Evolutionary conservation across 2,329 filamentous ascomycete genomes (phyloP).

Genomic region (Pseudodiploospora longispora): DNA sequence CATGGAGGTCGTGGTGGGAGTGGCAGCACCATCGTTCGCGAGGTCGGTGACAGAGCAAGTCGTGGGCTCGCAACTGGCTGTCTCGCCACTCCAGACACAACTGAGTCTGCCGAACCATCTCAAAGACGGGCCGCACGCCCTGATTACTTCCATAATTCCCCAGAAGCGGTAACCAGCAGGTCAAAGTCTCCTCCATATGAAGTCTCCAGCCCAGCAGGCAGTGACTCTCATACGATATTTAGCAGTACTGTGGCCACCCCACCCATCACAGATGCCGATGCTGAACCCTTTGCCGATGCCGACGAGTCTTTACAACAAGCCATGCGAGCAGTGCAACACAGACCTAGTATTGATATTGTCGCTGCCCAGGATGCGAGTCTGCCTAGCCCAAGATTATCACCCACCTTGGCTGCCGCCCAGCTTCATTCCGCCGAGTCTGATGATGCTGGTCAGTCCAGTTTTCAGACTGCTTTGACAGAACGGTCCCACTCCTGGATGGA

Average conservation of each 20-base stretch:
- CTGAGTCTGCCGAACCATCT: slow-evolving; percentile 32
- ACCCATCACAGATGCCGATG: slow-evolving; percentile 64
- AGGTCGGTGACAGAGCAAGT: slow-evolving; percentile 15
- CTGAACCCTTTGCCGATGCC: slow-evolving; percentile 48
- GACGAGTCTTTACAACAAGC: slow-evolving; percentile 42
- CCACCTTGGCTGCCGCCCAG: slow-evolving; percentile 69
- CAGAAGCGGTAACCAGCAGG: slow-evolving; percentile 33
- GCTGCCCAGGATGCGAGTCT: slow-evolving; percentile 82
- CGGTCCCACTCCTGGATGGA: slow-evolving; percentile 25
- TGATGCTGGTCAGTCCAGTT: slow-evolving; percentile 27
- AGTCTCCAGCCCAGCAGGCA: slow-evolving; percentile 43
- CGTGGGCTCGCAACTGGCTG: slow-evolving; percentile 22
- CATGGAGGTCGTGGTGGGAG: slow-evolving; percentile 13
- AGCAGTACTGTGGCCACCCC: slow-evolving; percentile 62
- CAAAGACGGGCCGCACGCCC: slow-evolving; percentile 33
- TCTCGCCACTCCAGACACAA: slow-evolving; percentile 51
- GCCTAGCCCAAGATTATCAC: slow-evolving; percentile 89
- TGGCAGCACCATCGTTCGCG: slow-evolving; percentile 9
- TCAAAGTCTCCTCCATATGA: slow-evolving; percentile 32
- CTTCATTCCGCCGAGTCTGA: slow-evolving; percentile 38
- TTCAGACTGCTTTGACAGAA: slow-evolving; percentile 23
- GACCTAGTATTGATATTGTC: slow-evolving; percentile 57
- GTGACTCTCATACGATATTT: slow-evolving; percentile 52
- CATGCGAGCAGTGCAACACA: slow-evolving; percentile 37
- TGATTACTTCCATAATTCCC: slow-evolving; percentile 35